These are phyloP conservation scores for Hypoxylon sp. DNA, from an alignment of 2,329 filamentous ascomycete genomes.

Conservation along the genomic window DNA sequence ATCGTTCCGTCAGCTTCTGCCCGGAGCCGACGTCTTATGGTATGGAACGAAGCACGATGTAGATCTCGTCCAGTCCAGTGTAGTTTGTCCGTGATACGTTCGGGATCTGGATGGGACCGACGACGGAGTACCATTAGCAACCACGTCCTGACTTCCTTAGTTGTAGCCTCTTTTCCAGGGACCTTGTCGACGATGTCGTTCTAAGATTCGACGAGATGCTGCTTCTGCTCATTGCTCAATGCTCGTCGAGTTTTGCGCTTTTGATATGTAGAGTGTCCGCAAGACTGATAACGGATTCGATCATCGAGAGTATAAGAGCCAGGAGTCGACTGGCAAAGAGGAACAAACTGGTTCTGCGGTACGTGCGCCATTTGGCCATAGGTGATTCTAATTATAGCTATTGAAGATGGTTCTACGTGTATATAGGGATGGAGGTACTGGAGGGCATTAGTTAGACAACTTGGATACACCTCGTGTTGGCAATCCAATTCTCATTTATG, in stretches of 20 bases:
- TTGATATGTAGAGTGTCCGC: conserved; percentile 28
- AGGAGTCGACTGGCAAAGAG: not conserved
- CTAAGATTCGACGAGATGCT: conserved; percentile 37
- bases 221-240: conserved; percentile 26
- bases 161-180: conserved; percentile 43
- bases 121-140: conserved; percentile 46
- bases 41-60: conserved; percentile 44
- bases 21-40: conserved; percentile 45
- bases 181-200: conserved; percentile 43
- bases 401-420: not conserved
- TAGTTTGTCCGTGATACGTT: conserved; percentile 38
- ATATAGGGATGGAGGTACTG: conserved; percentile 10
- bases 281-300: conserved; percentile 25
- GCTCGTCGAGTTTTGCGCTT: conserved; percentile 34
- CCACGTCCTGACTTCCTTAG: conserved; percentile 46
- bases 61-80: conserved; percentile 47
- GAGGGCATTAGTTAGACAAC: not conserved
- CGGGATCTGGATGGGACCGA: conserved; percentile 46
- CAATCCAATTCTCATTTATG: not conserved
- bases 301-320: not conserved
- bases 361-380: not conserved
- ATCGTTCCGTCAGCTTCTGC: conserved; percentile 43
- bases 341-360: not conserved
- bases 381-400: not conserved
- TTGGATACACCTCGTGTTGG: not conserved